Evolutionary conservation across 106 monocot genomes (phyloP).

Genomic region (Vanilla planifolia): DNA sequence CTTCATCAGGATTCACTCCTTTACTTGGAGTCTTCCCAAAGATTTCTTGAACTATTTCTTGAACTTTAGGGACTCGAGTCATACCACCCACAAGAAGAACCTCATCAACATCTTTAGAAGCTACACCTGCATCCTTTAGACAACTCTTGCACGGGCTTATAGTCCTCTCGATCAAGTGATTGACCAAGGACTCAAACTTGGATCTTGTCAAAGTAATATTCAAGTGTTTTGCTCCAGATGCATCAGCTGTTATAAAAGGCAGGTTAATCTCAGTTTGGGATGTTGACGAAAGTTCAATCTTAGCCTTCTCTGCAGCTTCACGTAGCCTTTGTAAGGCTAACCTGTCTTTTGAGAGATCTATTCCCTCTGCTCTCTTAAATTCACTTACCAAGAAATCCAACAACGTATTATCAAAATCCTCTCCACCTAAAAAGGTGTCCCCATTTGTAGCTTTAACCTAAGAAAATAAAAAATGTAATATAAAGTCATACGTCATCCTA

Average conservation of each 20-base stretch:
- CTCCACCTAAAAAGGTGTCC: constrained; percentile 86
- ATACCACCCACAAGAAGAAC: constrained; percentile 88
- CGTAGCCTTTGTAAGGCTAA: constrained; percentile 72
- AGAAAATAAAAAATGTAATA: neutral
- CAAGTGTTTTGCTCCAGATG: constrained; percentile 77
- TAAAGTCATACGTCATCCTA: neutral
- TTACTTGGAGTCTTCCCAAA: constrained; percentile 81
- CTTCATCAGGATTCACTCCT: constrained; percentile 92
- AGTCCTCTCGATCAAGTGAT: constrained; percentile 68
- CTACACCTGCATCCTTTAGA: constrained; percentile 67
- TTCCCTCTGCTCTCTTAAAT: constrained; percentile 61
- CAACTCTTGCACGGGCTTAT: constrained; percentile 70
- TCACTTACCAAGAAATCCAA: constrained; percentile 71
- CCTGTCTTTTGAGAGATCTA: constrained; percentile 80
- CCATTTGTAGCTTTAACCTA: constrained; percentile 93
- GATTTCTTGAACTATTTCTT: constrained; percentile 60
- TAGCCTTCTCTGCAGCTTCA: constrained; percentile 88
- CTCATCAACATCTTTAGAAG: constrained; percentile 72
- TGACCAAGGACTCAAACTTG: constrained; percentile 72
- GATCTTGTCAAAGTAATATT: constrained; percentile 79
- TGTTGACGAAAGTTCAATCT: constrained; percentile 83
- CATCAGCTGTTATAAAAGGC: constrained; percentile 85
- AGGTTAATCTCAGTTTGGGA: constrained; percentile 80
- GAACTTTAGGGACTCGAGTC: constrained; percentile 84
- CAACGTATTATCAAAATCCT: constrained; percentile 83